These are phyloP conservation scores for Euphrasia confusa DNA, from an alignment of 257 asterid species.

Conservation along the genomic window DNA sequence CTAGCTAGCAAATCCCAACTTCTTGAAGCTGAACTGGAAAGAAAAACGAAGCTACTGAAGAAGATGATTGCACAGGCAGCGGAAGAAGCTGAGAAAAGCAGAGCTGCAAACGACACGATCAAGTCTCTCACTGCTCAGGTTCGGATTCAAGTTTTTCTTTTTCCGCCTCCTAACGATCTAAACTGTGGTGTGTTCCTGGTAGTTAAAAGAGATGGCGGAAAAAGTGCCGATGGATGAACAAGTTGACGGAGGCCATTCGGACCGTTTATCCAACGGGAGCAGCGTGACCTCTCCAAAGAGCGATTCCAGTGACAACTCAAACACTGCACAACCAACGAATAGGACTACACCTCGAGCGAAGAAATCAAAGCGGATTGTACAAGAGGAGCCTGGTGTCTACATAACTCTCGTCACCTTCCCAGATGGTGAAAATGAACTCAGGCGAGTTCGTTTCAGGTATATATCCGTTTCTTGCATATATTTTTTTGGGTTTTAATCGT, in stretches of 20 bases:
- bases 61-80: slow-evolving; percentile 56
- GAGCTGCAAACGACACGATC: slow-evolving; percentile 79
- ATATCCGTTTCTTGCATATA: slow-evolving; percentile 5
- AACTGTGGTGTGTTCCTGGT: slow-evolving; percentile 6
- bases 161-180: no score
- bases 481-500: no score
- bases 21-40: slow-evolving; percentile 70
- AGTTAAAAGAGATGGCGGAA: slow-evolving; percentile 70
- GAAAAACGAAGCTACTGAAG: slow-evolving; percentile 53
- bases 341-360: slow-evolving; percentile 40
- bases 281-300: slow-evolving; percentile 31
- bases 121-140: slow-evolving; percentile 73
- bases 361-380: slow-evolving; percentile 51
- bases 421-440: slow-evolving; percentile 65
- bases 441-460: slow-evolving; percentile 96
- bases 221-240: slow-evolving; percentile 36
- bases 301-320: slow-evolving; percentile 41
- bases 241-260: slow-evolving; percentile 23
- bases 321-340: slow-evolving; percentile 28
- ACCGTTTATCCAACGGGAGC: slow-evolving; percentile 40
- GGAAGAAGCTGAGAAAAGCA: slow-evolving; percentile 61
- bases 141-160: background rate
- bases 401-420: slow-evolving; percentile 53
- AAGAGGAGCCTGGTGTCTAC: slow-evolving; percentile 83
- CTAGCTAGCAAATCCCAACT: slow-evolving; percentile 54